phyloP scores from a whole-genome alignment of 768 basidiomycete species.

The Lactifluus rugatus region DNA sequence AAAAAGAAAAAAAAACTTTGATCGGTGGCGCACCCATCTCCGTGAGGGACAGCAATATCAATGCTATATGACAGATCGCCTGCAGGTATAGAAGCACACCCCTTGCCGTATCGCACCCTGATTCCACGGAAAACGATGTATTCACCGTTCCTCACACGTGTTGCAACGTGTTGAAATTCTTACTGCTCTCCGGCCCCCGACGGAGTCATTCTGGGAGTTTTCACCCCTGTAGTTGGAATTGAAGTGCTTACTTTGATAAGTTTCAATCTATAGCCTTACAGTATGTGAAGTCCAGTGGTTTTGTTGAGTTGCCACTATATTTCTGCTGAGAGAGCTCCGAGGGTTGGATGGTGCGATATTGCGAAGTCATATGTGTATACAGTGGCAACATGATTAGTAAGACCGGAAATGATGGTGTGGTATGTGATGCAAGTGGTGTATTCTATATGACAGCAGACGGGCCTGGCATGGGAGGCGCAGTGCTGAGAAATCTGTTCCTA shows the following conservation, averaged over 20 bases:
- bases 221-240: no score
- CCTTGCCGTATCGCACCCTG: neutral
- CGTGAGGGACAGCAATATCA: neutral
- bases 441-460: neutral
- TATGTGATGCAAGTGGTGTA: neutral
- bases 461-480: no score
- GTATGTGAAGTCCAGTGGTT: neutral
- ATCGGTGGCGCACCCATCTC: neutral
- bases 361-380: neutral
- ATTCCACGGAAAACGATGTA: neutral
- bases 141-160: conserved; percentile 10
- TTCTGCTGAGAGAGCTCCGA: no score
- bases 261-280: no score
- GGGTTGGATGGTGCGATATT: no score
- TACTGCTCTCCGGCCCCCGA: neutral
- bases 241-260: no score
- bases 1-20: neutral
- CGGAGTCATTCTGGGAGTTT: no score
- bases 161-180: neutral
- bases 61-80: neutral
- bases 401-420: neutral
- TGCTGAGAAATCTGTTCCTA: no score
- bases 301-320: no score
- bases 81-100: neutral
- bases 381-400: neutral